Percentiles rank a stretch among this genome's conserved stretches.
Conservation (phyloP, 176 grass and related monocot genomes). For the Carex myosuroides region DNA sequence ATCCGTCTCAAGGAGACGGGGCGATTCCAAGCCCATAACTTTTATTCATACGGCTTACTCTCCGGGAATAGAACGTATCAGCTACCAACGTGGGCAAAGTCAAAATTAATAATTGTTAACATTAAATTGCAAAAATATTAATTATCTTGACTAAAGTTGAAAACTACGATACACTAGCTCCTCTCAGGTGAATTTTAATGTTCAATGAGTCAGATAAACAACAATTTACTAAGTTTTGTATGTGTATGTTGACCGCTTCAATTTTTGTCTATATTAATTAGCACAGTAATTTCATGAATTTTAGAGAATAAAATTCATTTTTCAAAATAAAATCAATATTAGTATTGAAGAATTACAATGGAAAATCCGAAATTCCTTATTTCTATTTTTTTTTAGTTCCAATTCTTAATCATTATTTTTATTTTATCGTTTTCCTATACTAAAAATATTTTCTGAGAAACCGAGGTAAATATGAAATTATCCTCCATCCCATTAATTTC, state of each 20-base stretch:
- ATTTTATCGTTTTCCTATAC: background rate
- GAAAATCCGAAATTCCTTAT: no score
- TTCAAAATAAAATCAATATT: no score
- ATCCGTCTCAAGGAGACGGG: no score
- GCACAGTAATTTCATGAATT: no score
- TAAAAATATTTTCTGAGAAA: background rate
- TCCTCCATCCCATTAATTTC: background rate
- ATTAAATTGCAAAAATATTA: background rate
- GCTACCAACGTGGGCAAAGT: background rate
- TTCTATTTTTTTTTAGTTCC: background rate
- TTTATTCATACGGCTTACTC: no score
- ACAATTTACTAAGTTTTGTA: background rate
- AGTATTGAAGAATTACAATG: no score
- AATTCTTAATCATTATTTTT: background rate
- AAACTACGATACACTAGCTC: background rate
- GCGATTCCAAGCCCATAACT: no score
- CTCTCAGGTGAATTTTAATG: background rate
- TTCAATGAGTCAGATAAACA: background rate
- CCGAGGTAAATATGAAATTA: background rate
- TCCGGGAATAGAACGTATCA: no score
- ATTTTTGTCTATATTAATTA: background rate
- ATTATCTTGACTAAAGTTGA: background rate
- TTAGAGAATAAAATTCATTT: no score
- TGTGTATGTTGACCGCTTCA: background rate
- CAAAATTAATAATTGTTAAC: background rate